These are phyloP conservation scores for Mollisiaceae sp. DNA, from an alignment of 2,329 filamentous ascomycete species.

Conservation along the genomic window DNA sequence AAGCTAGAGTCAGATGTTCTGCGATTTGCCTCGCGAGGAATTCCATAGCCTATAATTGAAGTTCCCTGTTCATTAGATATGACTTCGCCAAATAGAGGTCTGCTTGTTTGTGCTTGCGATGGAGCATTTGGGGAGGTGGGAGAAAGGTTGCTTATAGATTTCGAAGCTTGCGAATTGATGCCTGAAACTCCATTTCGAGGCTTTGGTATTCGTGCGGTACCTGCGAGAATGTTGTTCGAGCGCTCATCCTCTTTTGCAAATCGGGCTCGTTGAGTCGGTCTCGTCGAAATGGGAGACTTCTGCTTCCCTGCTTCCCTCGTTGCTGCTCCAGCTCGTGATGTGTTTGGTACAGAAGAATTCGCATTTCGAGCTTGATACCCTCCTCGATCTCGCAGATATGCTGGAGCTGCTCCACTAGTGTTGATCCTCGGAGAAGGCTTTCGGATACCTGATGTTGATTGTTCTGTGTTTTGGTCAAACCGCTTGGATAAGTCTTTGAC, in stretches of 20 bases:
- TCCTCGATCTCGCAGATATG: conserved; percentile 37
- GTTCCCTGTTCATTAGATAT: conserved; percentile 61
- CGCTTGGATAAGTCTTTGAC: conserved; percentile 81
- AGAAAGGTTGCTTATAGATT: conserved; percentile 51
- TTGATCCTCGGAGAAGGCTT: conserved; percentile 30
- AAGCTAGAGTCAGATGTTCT: conserved; percentile 76
- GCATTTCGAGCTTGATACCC: conserved; percentile 39
- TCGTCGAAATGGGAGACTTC: conserved; percentile 33
- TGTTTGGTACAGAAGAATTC: conserved; percentile 24
- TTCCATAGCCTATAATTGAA: conserved; percentile 63
- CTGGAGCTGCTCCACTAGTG: conserved; percentile 30
- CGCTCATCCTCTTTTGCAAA: conserved; percentile 56
- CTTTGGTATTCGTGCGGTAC: conserved; percentile 63
- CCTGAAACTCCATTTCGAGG: conserved; percentile 49
- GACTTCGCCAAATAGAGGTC: conserved; percentile 78
- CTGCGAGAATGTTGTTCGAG: conserved; percentile 61
- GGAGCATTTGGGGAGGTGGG: conserved; percentile 40
- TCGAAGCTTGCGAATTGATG: conserved; percentile 47
- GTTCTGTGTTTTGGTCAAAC: conserved; percentile 68
- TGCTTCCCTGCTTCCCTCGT: conserved; percentile 32
- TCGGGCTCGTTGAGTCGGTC: conserved; percentile 50
- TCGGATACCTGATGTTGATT: conserved; percentile 45
- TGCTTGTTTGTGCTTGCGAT: conserved; percentile 44
- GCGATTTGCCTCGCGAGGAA: conserved; percentile 55
- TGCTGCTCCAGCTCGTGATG: conserved; percentile 30